These are phyloP conservation scores for Lasiodiplodia hormozganensis DNA, from an alignment of 2,329 filamentous ascomycete species.

Conservation along the genomic window DNA sequence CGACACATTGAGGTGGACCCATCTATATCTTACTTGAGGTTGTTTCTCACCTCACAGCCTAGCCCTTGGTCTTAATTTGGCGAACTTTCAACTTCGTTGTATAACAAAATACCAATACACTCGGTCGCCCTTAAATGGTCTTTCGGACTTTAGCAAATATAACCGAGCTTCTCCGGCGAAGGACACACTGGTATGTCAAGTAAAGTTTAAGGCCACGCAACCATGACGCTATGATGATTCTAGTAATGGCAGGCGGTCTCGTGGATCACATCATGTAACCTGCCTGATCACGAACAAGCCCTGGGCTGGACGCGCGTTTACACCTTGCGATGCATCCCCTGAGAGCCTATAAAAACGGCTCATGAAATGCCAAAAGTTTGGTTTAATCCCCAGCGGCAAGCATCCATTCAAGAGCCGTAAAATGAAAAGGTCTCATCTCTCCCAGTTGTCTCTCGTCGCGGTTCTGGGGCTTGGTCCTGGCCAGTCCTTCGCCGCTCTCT, in stretches of 20 bases:
- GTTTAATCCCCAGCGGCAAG: too few species aligned
- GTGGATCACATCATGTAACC: not conserved
- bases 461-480: not conserved
- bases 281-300: not conserved
- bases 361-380: not conserved
- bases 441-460: not conserved
- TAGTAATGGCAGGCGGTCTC: not conserved
- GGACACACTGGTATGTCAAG: not conserved
- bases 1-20: too few species aligned
- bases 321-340: not conserved
- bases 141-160: not conserved
- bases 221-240: not conserved
- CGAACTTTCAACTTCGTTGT: not conserved
- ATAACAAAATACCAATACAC: not conserved
- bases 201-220: not conserved
- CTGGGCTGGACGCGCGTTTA: not conserved
- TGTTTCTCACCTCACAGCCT: too few species aligned
- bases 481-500: constrained; percentile 6
- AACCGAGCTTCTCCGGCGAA: not conserved
- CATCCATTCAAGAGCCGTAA: not conserved
- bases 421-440: not conserved
- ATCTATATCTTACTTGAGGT: too few species aligned
- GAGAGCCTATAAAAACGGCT: not conserved
- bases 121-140: not conserved
- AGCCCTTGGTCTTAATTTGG: too few species aligned